These are phyloP conservation scores for Aaosphaeria arxii DNA, from an alignment of 2,329 filamentous ascomycete genomes.

Conservation along the genomic window DNA sequence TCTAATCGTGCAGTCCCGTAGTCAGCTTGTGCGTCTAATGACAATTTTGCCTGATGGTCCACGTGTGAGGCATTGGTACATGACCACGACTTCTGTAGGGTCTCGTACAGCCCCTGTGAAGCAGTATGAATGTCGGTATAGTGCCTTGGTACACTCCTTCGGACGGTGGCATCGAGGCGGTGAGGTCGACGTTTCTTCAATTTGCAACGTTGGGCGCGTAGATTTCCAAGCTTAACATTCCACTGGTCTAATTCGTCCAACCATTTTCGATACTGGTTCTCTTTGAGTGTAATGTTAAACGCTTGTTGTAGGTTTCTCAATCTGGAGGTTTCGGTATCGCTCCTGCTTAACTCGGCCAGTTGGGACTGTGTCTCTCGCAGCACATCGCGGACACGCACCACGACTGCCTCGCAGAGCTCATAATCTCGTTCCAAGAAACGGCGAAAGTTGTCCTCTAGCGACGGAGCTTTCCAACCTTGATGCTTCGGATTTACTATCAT, in stretches of 20 bases:
- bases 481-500: background rate
- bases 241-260: conserved; percentile 6
- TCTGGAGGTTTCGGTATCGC: background rate
- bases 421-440: conserved; percentile 7
- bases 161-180: background rate
- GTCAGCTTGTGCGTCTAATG: conserved; percentile 4
- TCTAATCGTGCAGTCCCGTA: conserved; percentile 6
- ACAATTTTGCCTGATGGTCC: conserved; percentile 11
- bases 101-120: conserved; percentile 2
- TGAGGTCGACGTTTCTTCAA: conserved; percentile 5
- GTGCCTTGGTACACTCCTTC: background rate
- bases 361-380: conserved; percentile 5
- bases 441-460: conserved; percentile 5
- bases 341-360: conserved; percentile 3
- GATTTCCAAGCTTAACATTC: conserved; percentile 5
- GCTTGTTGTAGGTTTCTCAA: conserved; percentile 1
- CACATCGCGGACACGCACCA: conserved; percentile 6
- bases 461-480: conserved; percentile 2
- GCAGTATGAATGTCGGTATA: background rate
- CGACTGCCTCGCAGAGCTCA: conserved; percentile 6
- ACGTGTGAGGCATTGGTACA: conserved; percentile 10
- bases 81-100: conserved; percentile 9
- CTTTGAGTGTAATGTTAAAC: conserved; percentile 6
- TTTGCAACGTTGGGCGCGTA: conserved; percentile 5
- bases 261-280: conserved; percentile 3